Base-by-base conservation (phyloP, 257 asterid species). In the Nicotiana undulata region DNA sequence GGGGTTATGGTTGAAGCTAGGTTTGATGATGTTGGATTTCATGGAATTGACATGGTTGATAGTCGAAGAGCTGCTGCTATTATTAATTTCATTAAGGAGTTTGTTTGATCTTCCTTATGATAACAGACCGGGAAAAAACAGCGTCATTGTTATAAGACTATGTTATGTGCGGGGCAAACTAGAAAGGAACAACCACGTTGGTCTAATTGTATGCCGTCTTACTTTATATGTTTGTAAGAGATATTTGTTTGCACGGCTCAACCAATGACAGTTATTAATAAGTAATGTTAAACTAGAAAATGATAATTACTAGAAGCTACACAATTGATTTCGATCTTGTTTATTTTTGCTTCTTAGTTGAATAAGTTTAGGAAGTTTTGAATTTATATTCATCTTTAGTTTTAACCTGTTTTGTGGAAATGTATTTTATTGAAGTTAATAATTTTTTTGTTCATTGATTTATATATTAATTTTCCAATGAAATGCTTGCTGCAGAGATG, bases 1-100 rank as follows among this genome's bases (percentile, higher is more conserved):
- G 97, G 97, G 7, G 92, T 89, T 11, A 44, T 81, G 70, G 97
- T 92, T 79, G 98, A 93, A 85, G 93, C 97, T 46, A 87, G 90
- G 59, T 92, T 92, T 66, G 97, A 93, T 31, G 90, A 92, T 40
- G 93, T 83, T 9, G 99, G 99, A 1, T 94, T 93, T 55, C 98
- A 96, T 74, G 86, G 89, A 56, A 89, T 92, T 53, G 95, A 93
- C 31, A 40, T 88, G 91, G 88, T 91, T 28, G 98, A 93, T 80
- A 12, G 88, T 0, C 83, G 92, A 63, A 80, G 90, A 86, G 89
- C 94, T 20, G 86, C 91, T 0, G 88, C 94, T 4, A 66, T 92
- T 79, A 75, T 88, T 70, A 83, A 76, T 85, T 89, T 89, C n/a
- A 81, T 93, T 61, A 91, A 91, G 76, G 92, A 83, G 28, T 93